phyloP scores from a whole-genome alignment of 2,329 filamentous ascomycete genomes.

The Arthrobotrys iridis region DNA sequence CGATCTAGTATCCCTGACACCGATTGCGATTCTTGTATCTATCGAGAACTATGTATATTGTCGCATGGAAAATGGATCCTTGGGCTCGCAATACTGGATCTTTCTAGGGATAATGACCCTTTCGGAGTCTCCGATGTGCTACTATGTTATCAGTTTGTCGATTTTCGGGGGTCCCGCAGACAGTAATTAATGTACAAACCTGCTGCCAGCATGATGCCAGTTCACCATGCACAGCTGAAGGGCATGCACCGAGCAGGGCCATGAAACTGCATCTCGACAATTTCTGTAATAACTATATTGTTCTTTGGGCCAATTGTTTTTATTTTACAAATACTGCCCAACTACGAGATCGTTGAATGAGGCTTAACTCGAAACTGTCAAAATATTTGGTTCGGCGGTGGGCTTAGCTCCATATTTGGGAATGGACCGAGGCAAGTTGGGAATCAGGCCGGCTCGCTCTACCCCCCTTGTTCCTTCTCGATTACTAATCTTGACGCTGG shows the following conservation, averaged over 20 bases:
- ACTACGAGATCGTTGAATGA: no score
- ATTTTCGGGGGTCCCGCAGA: neutral
- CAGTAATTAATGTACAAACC: neutral
- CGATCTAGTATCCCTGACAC: neutral
- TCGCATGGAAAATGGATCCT: neutral
- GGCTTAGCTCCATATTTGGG: no score
- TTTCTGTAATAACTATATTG: neutral
- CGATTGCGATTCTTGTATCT: no score
- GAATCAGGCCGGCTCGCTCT: neutral
- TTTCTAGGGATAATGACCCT: neutral
- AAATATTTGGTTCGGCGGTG: neutral
- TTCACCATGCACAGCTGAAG: neutral
- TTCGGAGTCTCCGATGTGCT: neutral
- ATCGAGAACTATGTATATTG: neutral
- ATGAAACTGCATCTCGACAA: constrained; percentile 1
- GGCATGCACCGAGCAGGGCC: neutral
- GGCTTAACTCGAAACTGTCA: neutral
- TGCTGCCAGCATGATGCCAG: neutral
- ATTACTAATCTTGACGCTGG: neutral
- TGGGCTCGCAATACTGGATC: no score
- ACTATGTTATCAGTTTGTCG: no score
- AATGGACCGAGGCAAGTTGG: neutral
- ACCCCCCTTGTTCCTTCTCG: neutral
- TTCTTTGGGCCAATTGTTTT: neutral
- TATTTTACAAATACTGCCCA: no score